Evolutionary conservation across 371 early-diverging fungal species (phyloP).

Genomic region (Mucor piriformis): DNA sequence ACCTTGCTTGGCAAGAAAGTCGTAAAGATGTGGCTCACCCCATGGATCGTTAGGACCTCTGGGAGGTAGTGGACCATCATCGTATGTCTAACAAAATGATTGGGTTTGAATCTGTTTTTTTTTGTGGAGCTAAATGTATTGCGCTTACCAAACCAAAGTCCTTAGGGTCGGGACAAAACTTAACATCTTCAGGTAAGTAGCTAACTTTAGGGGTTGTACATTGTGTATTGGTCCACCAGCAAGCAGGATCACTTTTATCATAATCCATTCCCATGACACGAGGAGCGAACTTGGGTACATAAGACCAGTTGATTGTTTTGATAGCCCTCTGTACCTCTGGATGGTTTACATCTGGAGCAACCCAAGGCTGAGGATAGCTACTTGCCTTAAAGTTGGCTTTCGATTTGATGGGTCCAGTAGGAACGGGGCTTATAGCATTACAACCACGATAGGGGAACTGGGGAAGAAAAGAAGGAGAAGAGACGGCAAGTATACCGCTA

Average conservation of each 20-base stretch:
- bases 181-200: conserved; percentile 24
- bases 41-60: conserved; percentile 13
- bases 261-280: conserved; percentile 6
- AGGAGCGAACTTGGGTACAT: conserved; percentile 19
- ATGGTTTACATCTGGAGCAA: conserved; percentile 14
- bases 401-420: conserved; percentile 15
- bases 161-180: conserved; percentile 14
- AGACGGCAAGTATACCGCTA: conserved; percentile 16
- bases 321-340: conserved; percentile 26
- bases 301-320: conserved; percentile 21
- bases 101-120: not conserved
- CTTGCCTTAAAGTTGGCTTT: not conserved
- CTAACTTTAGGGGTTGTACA: conserved; percentile 20
- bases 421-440: conserved; percentile 11
- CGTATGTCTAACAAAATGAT: conserved; percentile 23
- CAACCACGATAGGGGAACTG: conserved; percentile 4
- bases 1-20: conserved; percentile 23
- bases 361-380: conserved; percentile 17
- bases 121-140: not conserved
- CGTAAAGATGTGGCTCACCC: conserved; percentile 33
- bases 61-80: conserved; percentile 33
- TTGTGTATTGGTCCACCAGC: conserved; percentile 25
- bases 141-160: conserved; percentile 31
- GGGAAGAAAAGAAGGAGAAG: conserved; percentile 25
- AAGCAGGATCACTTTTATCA: conserved; percentile 17